Evolutionary conservation across 1,284 basidiomycete species (phyloP), one percentile per base, ranked within the genome.

Genomic region (Boletellus sp.): DNA sequence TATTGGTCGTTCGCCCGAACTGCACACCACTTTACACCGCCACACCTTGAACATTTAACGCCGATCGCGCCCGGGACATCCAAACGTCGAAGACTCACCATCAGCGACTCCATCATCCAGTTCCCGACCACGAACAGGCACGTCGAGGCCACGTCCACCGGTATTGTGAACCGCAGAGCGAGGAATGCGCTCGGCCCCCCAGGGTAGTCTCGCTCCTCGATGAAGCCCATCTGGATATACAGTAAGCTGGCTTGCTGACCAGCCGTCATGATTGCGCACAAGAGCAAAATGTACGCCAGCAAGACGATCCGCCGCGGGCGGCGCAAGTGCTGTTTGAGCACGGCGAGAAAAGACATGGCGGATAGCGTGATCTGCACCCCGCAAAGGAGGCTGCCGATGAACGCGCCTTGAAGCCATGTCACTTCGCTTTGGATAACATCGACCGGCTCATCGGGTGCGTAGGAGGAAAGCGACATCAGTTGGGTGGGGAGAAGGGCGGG

Each of bases 391-490:
- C 48, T 55, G 39, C 61, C 51, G 28, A 65, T 18, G 36, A 65
- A 54, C 5, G 63, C 61, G 28, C 61, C 63, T 45, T 62, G 63
- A 11, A 62, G 59, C 63, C 61, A 62, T 24, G 59, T n/a, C 5
- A 57, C 41, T 36, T 65, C 60, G 19, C 51, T 53, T 16, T 1
- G 10, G 18, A 54, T 51, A 22, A 41, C 5, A 24, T 53, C 0
- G 6, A 0, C 19, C 13, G 58, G 26, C 33, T 65, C 52, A 12
- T 54, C 5, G 4, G 40, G 51, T 11, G 42, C 24, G 6, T 53
- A 47, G 21, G 47, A 47, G 37, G 44, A 16, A 22, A 41, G 12
- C 15, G 37, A 37, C 62, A 63, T 64, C 8, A n/a, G 21, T 28
- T 6, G 32, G 26, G 19, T 11, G 15, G 16, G 37, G 28, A 37